These are phyloP conservation scores for Stentor roeselii DNA, from an alignment of 73 alveolate genomes.

Conservation along the genomic window DNA sequence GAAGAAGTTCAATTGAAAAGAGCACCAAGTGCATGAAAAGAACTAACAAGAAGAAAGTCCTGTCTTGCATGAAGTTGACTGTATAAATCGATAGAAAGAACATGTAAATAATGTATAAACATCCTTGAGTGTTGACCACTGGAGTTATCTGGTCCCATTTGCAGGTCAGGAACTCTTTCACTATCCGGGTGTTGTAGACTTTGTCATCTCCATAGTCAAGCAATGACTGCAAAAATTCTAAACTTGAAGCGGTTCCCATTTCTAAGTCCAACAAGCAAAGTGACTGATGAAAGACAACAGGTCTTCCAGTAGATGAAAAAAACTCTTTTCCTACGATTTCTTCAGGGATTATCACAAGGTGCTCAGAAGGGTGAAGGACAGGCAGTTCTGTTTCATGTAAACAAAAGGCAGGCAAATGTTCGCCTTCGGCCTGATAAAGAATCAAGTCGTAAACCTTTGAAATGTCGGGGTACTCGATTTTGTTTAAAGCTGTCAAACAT, in stretches of 20 bases:
- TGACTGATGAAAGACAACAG: conserved; percentile 5
- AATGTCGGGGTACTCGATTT: not conserved
- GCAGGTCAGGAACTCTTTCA: not conserved
- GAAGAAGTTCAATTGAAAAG: not conserved
- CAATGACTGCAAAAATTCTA: not conserved
- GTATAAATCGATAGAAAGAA: not conserved
- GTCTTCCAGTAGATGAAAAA: not conserved
- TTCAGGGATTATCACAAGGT: not conserved
- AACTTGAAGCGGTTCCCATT: not conserved
- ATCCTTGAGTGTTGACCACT: not conserved
- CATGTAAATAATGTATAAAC: not conserved
- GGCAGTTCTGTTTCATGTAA: not conserved
- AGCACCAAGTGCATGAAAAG: not conserved
- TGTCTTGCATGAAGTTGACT: not conserved
- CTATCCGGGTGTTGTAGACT: not conserved
- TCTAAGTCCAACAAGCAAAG: not conserved
- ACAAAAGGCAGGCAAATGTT: not conserved
- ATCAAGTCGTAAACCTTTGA: not conserved
- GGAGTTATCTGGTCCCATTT: not conserved
- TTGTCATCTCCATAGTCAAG: conserved; percentile 2
- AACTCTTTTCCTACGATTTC: not conserved
- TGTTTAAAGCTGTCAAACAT: not conserved
- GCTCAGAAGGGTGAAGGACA: not conserved
- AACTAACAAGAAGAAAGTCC: not conserved
- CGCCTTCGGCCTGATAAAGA: not conserved